Evolutionary conservation across 2,329 filamentous ascomycete species (phyloP), one percentile per base, ranked within the genome.

Genomic region (Ophiostoma himal-ulmi): DNA sequence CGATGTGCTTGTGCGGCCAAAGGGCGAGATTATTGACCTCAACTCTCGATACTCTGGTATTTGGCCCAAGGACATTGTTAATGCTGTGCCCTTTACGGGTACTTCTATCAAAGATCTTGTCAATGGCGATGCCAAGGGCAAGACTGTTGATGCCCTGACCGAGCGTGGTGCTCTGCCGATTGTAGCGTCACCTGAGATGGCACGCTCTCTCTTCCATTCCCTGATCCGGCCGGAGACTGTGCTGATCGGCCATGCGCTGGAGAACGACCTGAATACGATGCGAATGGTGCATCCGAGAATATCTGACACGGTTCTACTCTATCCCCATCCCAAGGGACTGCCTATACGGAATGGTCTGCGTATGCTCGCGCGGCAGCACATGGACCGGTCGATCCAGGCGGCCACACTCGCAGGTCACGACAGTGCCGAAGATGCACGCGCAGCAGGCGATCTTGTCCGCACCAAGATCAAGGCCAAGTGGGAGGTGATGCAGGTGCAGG

Each of bases 21-120:
- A 72, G 2, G 75, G 75, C 14, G 73, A 73, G 52, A 70, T 75
- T 22, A 73, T 76, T 36, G 74, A 75, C 64, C 73, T 76, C 70
- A 99, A 99, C 79, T 95, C 93, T 1, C 88, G 92, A 1, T 99
- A 91, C 79, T 97, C 94, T 0, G 95, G 96, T 30, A 90, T 99
- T 7, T 91, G 86, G 74, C 86, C 90, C 0, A 88, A 95, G 68
- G 90, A 96, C 73, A 90, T 93, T 75, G 85, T 87, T 30, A 84
- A 87, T 30, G 93, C 94, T 0, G 79, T 85, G 37, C 84, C 86
- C 0, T 92, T 83, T 80, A 77, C 78, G 0, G 34, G 65, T 10
- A 44, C 26, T 34, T 39, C 66, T 36, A 34, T 39, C 7, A 36
- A 48, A 20, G 66, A 39, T 4, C 14, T 41, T 6, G 13, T 14